phyloP scores from a whole-genome alignment of 2,329 filamentous ascomycete species.

The Fusarium sp. region DNA sequence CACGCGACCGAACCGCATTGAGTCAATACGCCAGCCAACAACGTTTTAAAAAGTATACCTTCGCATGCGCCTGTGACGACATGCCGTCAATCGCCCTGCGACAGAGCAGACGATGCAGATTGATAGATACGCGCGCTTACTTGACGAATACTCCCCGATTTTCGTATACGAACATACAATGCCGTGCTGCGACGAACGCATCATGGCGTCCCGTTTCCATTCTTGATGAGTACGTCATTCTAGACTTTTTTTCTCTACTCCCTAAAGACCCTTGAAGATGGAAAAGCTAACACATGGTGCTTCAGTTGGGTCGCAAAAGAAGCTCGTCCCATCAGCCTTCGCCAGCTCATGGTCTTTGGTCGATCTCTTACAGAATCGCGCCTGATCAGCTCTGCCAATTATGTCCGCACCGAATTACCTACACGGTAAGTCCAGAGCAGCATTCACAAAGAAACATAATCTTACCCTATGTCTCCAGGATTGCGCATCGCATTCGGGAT shows the following conservation, averaged over 20 bases:
- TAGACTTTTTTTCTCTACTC: background rate
- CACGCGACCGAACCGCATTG: constrained; percentile 15
- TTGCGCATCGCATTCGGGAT: constrained; percentile 93
- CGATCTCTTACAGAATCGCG: constrained; percentile 90
- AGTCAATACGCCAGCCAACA: background rate
- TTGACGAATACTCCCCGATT: constrained; percentile 16
- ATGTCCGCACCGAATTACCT: constrained; percentile 93
- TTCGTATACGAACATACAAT: constrained; percentile 24
- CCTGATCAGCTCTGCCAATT: constrained; percentile 94
- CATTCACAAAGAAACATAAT: background rate
- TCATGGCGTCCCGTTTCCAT: constrained; percentile 73
- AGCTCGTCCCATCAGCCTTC: constrained; percentile 92
- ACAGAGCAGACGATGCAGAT: constrained; percentile 56
- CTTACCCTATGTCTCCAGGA: constrained; percentile 59
- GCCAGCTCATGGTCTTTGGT: constrained; percentile 97
- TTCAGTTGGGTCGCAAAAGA: constrained; percentile 91
- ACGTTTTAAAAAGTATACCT: background rate
- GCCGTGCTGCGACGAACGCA: constrained; percentile 44
- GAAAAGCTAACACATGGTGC: constrained; percentile 34
- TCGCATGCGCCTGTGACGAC: constrained; percentile 53
- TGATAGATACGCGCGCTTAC: constrained; percentile 40
- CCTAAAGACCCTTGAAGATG: background rate
- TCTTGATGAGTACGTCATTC: constrained; percentile 68
- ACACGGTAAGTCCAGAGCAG: constrained; percentile 57
- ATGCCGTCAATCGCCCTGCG: constrained; percentile 61